Percentiles rank a stretch among this genome's conserved stretches.
Conservation (phyloP, 1,284 basidiomycete genomes). For the Gomphus sp. region DNA sequence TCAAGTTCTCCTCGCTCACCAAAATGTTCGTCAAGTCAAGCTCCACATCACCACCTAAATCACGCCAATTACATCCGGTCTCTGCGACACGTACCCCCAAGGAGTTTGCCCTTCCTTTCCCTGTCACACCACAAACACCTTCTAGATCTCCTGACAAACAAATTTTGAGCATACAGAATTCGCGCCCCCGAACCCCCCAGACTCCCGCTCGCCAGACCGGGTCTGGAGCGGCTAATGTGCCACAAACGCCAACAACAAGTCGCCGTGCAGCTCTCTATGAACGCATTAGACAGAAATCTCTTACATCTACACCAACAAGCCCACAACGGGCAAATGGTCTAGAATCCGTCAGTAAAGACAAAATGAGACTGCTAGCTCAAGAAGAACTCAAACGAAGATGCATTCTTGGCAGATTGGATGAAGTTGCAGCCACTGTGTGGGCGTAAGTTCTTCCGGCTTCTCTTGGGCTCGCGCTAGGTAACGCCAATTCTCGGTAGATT, state of each 20-base stretch:
- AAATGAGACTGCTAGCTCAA: conserved; percentile 60
- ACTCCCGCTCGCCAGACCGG: conserved; percentile 38
- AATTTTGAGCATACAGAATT: conserved; percentile 14
- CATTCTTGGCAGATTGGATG: conserved; percentile 62
- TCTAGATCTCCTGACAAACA: conserved; percentile 29
- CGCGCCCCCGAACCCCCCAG: conserved; percentile 24
- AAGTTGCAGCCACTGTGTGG: conserved; percentile 79
- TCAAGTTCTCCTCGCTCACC: conserved; percentile 40
- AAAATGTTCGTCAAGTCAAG: conserved; percentile 3
- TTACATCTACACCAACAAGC: conserved; percentile 47
- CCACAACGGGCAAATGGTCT: conserved; percentile 15
- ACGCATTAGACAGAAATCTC: conserved; percentile 60
- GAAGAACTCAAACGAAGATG: conserved; percentile 68
- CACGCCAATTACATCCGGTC: conserved; percentile 20
- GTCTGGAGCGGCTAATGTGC: conserved; percentile 40
- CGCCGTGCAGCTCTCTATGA: conserved; percentile 71
- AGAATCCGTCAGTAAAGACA: conserved; percentile 47
- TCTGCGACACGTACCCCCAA: conserved; percentile 12
- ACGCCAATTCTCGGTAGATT: conserved; percentile 33
- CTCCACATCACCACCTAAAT: conserved; percentile 18
- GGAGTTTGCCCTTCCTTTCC: conserved; percentile 21
- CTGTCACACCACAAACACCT: conserved; percentile 39
- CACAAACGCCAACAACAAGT: conserved; percentile 61
- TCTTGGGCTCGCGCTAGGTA: not conserved
- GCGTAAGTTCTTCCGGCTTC: conserved; percentile 41